These are phyloP conservation scores for Chalciporus piperatoides DNA, from an alignment of 1,284 basidiomycete species.

Conservation along the genomic window DNA sequence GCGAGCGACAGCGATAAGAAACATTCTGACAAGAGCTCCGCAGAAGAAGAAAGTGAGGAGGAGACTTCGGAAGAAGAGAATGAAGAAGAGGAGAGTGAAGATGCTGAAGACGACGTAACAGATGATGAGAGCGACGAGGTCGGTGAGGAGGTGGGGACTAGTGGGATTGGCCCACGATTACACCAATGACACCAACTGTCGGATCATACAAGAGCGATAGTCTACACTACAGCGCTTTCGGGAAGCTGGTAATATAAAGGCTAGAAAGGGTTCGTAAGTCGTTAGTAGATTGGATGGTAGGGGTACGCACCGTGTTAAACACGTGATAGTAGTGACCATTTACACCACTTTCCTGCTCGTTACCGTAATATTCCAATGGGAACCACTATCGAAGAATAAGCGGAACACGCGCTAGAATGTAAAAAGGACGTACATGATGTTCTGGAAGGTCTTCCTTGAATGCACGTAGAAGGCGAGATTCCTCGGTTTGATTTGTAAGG, in stretches of 20 bases:
- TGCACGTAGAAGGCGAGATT: constrained; percentile 64
- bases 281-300: not conserved
- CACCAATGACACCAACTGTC: constrained; percentile 14
- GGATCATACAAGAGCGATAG: constrained; percentile 9
- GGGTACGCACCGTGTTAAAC: constrained; percentile 55
- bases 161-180: constrained; percentile 9
- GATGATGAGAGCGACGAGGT: constrained; percentile 26
- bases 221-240: constrained; percentile 45
- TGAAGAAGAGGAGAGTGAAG: constrained; percentile 35
- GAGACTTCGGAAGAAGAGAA: constrained; percentile 33
- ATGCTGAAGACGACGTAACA: constrained; percentile 29
- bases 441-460: constrained; percentile 64
- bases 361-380: constrained; percentile 65
- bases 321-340: constrained; percentile 76
- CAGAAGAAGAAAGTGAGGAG: constrained; percentile 24
- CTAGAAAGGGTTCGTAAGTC: constrained; percentile 32
- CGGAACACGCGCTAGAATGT: not conserved
- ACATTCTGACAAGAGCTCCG: constrained; percentile 20
- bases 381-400: constrained; percentile 55
- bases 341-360: constrained; percentile 49
- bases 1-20: constrained; percentile 36
- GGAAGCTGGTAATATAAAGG: constrained; percentile 68
- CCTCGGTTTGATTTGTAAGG: constrained; percentile 56
- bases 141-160: constrained; percentile 5
- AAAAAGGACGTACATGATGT: constrained; percentile 48